Conservation (phyloP, 495 filamentous ascomycete genomes). For the Hypoxylon subgilvum region DNA sequence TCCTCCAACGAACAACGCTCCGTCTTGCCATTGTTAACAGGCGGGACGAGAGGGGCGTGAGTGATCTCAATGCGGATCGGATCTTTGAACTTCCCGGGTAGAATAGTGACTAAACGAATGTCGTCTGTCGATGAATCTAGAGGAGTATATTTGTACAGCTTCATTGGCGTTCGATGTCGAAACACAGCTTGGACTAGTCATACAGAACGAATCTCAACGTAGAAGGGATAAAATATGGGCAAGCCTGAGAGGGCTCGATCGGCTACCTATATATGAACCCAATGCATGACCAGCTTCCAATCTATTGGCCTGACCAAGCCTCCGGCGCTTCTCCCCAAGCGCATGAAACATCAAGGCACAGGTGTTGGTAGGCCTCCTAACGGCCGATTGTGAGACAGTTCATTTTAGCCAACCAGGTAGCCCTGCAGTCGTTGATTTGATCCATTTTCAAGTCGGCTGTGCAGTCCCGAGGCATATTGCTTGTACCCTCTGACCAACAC, state of each 20-base stretch:
- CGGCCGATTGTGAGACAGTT: neutral
- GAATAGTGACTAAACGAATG: constrained; percentile 23
- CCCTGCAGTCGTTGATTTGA: too few relatives aligned
- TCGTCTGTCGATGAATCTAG: constrained; percentile 8
- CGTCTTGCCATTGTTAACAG: neutral
- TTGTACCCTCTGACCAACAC: too few relatives aligned
- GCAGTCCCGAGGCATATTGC: too few relatives aligned
- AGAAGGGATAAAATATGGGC: neutral
- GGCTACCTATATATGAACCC: neutral
- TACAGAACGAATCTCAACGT: neutral
- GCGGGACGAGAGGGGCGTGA: constrained; percentile 9
- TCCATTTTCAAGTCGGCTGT: too few relatives aligned
- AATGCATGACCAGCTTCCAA: neutral
- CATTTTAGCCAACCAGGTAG: too few relatives aligned
- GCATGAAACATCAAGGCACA: neutral
- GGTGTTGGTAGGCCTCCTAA: neutral
- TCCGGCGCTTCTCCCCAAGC: neutral
- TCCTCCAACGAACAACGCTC: constrained; percentile 3
- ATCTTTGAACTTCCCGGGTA: constrained; percentile 16
- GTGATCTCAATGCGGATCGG: constrained; percentile 19
- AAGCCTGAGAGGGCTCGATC: neutral
- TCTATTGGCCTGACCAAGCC: neutral
- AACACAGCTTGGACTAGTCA: neutral
- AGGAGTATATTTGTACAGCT: constrained; percentile 9
- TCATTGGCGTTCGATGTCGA: neutral